phyloP scores from a whole-genome alignment of 805 yeast genomes.

The Suhomyces tanzawaensis region DNA sequence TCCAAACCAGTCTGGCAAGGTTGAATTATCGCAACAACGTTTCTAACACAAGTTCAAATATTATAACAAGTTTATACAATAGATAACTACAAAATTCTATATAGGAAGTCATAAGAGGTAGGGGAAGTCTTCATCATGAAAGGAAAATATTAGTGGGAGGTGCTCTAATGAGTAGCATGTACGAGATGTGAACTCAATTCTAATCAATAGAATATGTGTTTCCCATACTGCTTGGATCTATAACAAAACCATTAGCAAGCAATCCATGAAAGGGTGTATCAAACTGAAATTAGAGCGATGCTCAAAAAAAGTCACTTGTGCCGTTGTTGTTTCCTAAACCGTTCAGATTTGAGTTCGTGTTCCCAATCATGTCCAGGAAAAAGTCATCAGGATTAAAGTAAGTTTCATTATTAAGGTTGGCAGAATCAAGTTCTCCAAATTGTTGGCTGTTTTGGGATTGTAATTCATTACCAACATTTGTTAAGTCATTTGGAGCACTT shows the following conservation, averaged over 20 bases:
- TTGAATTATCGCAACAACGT: too few relatives aligned
- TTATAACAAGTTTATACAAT: too few relatives aligned
- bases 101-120: too few relatives aligned
- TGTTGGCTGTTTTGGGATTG: neutral
- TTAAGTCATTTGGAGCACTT: constrained; percentile 2
- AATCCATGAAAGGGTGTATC: neutral
- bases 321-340: constrained; percentile 2
- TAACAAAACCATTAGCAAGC: neutral
- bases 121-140: too few relatives aligned
- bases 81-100: too few relatives aligned
- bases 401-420: constrained; percentile 3
- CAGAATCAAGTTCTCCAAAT: neutral
- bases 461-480: constrained; percentile 1
- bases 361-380: constrained; percentile 18
- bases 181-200: too few relatives aligned
- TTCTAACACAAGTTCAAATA: too few relatives aligned
- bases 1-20: too few relatives aligned
- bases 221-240: neutral
- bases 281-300: neutral
- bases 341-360: constrained; percentile 4
- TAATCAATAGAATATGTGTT: neutral
- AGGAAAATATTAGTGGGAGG: too few relatives aligned
- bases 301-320: constrained; percentile 1
- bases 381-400: constrained; percentile 24
- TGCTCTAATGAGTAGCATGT: too few relatives aligned